Evolutionary conservation across 805 yeast species (phyloP), one percentile per base, ranked within the genome.

Genomic region (Zygotorulaspora chibaensis): DNA sequence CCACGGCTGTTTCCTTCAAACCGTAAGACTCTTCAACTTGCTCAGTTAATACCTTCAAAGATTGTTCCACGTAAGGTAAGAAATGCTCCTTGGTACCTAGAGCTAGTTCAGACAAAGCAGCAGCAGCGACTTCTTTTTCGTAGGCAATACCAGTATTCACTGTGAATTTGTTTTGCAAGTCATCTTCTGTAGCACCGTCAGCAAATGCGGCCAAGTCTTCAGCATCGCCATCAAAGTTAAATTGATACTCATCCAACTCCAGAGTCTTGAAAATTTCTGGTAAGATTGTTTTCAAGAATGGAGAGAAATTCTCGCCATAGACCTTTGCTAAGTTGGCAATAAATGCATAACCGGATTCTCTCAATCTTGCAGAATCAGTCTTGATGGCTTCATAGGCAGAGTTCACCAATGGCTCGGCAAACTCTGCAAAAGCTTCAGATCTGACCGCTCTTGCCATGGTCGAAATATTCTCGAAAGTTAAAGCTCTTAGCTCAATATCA

Each of bases 391-490:
- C 74, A 63, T 87, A 84, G 25, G 96, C 90, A 49, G 96, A 87
- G 63, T 86, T 85, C 56, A 89, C 87, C 65, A 90, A 76, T 20
- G 96, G 91, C 62, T 83, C 82, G 42, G 96, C 96, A 65, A 79
- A 88, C 37, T 85, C 80, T 35, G 87, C 79, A 71, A 93, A 93
- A 0, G 88, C 74, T 57, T 84, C 91, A 45, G 93, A 84, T 52
- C 97, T 96, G 48, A 93, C 97, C 46, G 99, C 97, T 67, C 90
- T 80, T 45, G 96, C 97, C 85, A 93, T 83, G 12, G 96, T 84
- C 37, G 96, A 86, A 55, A 93, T 79, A 61, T 93, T 85, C 73
- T 93, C 99, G 56, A 93, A 83, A 43, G 97, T 87, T 65, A 82
- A 77, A 29, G 96, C 96, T 67, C 95, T 81, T 59, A 93, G 79